Evolutionary conservation across 2,329 filamentous ascomycete species (phyloP).

Genomic region (Neonectria coccinea): DNA sequence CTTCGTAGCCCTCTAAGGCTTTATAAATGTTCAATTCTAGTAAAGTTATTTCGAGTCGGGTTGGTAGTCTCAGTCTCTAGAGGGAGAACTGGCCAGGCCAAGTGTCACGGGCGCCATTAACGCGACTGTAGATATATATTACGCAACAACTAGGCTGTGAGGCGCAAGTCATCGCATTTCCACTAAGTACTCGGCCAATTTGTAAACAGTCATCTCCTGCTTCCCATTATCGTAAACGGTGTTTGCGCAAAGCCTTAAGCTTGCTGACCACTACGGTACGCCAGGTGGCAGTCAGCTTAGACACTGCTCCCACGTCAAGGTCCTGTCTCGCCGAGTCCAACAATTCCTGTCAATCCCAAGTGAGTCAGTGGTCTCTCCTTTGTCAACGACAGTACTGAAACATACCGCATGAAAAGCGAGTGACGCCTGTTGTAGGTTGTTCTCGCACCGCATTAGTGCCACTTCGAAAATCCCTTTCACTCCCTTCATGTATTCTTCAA

Average conservation of each 20-base stretch:
- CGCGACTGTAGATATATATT: no score
- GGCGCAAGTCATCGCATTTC: no score
- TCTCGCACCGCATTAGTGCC: slow-evolving; percentile 14
- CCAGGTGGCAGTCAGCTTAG: background rate
- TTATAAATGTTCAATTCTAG: no score
- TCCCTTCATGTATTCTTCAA: slow-evolving; percentile 10
- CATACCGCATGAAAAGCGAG: slow-evolving; percentile 23
- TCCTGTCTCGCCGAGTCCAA: slow-evolving; percentile 12
- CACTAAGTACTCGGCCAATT: no score
- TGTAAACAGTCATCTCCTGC: background rate
- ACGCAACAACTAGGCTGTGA: no score
- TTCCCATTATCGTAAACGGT: background rate
- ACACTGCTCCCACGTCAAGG: slow-evolving; percentile 7
- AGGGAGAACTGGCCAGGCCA: no score
- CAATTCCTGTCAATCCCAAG: slow-evolving; percentile 7
- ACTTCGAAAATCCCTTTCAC: slow-evolving; percentile 9
- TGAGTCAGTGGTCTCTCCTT: background rate
- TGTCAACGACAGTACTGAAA: background rate
- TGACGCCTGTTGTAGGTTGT: slow-evolving; percentile 10
- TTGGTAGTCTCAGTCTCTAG: no score
- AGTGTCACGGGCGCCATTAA: no score
- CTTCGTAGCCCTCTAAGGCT: no score
- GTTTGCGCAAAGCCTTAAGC: background rate
- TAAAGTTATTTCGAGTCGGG: no score
- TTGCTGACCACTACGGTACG: background rate